Conservation (phyloP, 352 stramenopile species). For the Pythium folliculosum region DNA sequence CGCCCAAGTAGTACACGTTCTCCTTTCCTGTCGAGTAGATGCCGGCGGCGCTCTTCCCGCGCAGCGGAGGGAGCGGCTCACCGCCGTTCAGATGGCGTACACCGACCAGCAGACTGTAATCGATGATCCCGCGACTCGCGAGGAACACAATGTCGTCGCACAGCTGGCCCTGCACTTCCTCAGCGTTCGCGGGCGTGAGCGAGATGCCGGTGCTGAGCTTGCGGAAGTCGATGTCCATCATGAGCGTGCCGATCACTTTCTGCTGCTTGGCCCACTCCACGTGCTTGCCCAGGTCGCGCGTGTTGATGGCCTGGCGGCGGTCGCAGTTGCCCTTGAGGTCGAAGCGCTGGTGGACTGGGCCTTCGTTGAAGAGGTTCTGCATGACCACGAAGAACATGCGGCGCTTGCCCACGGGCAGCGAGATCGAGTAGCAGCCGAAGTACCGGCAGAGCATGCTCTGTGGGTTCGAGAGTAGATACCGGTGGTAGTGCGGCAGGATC, state of each 20-base stretch:
- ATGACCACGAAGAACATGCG: slow-evolving; percentile 91
- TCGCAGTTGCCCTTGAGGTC: slow-evolving; percentile 85
- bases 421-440: slow-evolving; percentile 87
- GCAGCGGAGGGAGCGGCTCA: slow-evolving; percentile 31
- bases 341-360: slow-evolving; percentile 76
- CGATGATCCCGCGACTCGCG: slow-evolving; percentile 79
- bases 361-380: slow-evolving; percentile 85
- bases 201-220: slow-evolving; percentile 68
- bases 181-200: slow-evolving; percentile 46
- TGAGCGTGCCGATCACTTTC: slow-evolving; percentile 62
- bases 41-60: slow-evolving; percentile 30
- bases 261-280: slow-evolving; percentile 69
- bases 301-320: slow-evolving; percentile 65
- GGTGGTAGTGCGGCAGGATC: slow-evolving; percentile 84
- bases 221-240: slow-evolving; percentile 89
- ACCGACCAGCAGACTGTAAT: slow-evolving; percentile 83
- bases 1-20: slow-evolving; percentile 77
- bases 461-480: slow-evolving; percentile 75
- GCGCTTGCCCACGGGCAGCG: slow-evolving; percentile 75
- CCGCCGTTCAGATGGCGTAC: slow-evolving; percentile 49
- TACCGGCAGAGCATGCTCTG: slow-evolving; percentile 78
- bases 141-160: slow-evolving; percentile 85
- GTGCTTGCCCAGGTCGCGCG: slow-evolving; percentile 55
- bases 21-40: slow-evolving; percentile 52
- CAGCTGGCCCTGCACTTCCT: slow-evolving; percentile 59